Percentiles rank a stretch among this genome's conserved stretches.
Evolutionary conservation across 305 asterid species (phyloP).

Genomic region (Solanum aculeatissimum): DNA sequence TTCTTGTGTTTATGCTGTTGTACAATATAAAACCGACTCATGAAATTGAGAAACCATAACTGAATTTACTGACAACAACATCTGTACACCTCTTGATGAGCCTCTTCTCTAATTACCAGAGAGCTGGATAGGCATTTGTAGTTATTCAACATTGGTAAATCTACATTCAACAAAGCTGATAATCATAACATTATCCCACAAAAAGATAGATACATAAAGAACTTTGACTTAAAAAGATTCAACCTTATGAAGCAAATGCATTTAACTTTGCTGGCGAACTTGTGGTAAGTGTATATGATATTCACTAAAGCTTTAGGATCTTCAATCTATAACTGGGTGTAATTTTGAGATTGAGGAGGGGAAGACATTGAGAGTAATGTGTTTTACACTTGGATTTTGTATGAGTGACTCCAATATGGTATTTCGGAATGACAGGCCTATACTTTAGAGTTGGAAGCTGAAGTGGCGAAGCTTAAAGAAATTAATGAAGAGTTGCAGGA

Average conservation of each 20-base stretch:
- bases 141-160: background rate
- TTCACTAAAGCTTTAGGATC: background rate
- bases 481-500: conserved; percentile 54
- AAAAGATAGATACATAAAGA: background rate
- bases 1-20: background rate
- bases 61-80: background rate
- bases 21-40: background rate
- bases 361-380: background rate
- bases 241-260: background rate
- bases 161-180: background rate
- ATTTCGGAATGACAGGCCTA: conserved; percentile 46
- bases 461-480: conserved; percentile 71
- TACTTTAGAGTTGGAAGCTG: conserved; percentile 85
- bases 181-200: background rate
- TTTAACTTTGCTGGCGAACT: background rate
- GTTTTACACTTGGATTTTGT: background rate
- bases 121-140: background rate
- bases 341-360: background rate
- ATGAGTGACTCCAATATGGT: background rate
- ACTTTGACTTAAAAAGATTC: background rate
- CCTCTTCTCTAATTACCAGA: background rate
- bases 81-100: background rate
- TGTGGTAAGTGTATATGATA: background rate
- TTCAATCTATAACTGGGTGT: background rate
- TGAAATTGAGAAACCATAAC: background rate